Conservation (phyloP, 2,329 filamentous ascomycete species). For the Verruconis gallopava region DNA sequence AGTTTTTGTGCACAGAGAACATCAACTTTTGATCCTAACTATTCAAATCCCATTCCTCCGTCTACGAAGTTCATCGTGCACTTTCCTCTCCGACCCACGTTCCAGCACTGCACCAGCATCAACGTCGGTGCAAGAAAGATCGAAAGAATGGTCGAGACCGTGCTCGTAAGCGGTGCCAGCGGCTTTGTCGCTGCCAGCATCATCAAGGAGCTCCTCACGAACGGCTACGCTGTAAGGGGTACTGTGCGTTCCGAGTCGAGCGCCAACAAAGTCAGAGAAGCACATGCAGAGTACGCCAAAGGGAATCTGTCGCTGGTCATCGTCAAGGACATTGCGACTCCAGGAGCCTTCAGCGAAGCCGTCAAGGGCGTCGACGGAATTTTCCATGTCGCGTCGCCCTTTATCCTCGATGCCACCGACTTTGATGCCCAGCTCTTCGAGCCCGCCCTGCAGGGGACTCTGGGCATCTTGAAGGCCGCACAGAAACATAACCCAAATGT, state of each 20-base stretch:
- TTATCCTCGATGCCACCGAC: slow-evolving; percentile 7
- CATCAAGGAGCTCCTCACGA: slow-evolving; percentile 11
- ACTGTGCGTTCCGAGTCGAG: slow-evolving; percentile 7
- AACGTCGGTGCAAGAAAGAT: too few species aligned
- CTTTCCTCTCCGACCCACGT: too few species aligned
- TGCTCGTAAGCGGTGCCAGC: slow-evolving; percentile 11
- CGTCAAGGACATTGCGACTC: slow-evolving; percentile 11
- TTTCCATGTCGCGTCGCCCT: slow-evolving; percentile 12
- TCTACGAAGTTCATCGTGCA: too few species aligned
- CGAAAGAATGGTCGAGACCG: slow-evolving; percentile 1
- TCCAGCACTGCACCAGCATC: too few species aligned
- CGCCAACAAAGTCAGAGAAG: slow-evolving; percentile 8
- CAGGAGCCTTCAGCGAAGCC: slow-evolving; percentile 10
- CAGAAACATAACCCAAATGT: slow-evolving; percentile 46
- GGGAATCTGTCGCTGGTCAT: slow-evolving; percentile 8
- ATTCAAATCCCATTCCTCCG: too few species aligned
- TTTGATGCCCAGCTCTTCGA: slow-evolving; percentile 10
- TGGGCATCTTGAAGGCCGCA: slow-evolving; percentile 41
- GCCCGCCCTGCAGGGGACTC: slow-evolving; percentile 12
- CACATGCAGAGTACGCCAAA: slow-evolving; percentile 5
- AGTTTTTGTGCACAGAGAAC: too few species aligned
- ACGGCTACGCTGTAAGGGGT: slow-evolving; percentile 10
- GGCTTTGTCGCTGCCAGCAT: slow-evolving; percentile 11
- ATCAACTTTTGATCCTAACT: too few species aligned
- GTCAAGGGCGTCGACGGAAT: slow-evolving; percentile 9